Percentiles rank a stretch among this genome's conserved stretches.
phyloP scores from a whole-genome alignment of 805 yeast genomes.

The Starmera pachycereana region DNA sequence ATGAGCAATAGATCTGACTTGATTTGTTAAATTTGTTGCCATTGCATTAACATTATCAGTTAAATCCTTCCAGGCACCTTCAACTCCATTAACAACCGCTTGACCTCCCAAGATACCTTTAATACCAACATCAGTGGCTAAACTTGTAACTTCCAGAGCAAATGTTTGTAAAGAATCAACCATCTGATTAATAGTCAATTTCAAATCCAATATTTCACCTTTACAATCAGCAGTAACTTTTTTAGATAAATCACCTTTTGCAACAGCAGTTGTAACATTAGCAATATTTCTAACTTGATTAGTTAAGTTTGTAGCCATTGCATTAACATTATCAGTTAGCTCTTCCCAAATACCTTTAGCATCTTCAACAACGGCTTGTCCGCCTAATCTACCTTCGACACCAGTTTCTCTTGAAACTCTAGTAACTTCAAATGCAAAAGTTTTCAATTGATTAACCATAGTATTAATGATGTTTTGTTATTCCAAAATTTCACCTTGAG shows the following conservation, averaged over 20 bases:
- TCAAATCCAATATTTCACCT: conserved; percentile 60
- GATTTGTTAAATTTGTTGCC: conserved; percentile 77
- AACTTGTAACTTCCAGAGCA: conserved; percentile 78
- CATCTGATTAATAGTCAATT: conserved; percentile 54
- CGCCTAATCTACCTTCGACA: conserved; percentile 84
- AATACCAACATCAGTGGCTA: conserved; percentile 80
- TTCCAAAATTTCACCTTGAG: conserved; percentile 83
- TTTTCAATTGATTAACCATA: conserved; percentile 84
- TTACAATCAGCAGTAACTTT: conserved; percentile 80
- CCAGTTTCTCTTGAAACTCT: conserved; percentile 89
- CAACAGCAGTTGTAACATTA: conserved; percentile 81
- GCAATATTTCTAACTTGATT: conserved; percentile 87
- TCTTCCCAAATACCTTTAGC: conserved; percentile 90
- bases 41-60: conserved; percentile 83
- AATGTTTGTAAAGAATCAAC: conserved; percentile 77
- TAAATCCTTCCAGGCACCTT: conserved; percentile 79
- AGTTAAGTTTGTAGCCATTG: conserved; percentile 86
- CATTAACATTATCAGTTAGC: conserved; percentile 80
- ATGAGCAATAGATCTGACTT: conserved; percentile 77
- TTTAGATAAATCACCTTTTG: conserved; percentile 78
- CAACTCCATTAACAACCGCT: conserved; percentile 68
- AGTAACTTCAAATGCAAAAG: conserved; percentile 81
- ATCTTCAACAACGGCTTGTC: conserved; percentile 81
- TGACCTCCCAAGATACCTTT: conserved; percentile 80
- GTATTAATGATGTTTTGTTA: conserved; percentile 80